Evolutionary conservation across 106 monocot species (phyloP).

Genomic region (Dendrobium catenatum): DNA sequence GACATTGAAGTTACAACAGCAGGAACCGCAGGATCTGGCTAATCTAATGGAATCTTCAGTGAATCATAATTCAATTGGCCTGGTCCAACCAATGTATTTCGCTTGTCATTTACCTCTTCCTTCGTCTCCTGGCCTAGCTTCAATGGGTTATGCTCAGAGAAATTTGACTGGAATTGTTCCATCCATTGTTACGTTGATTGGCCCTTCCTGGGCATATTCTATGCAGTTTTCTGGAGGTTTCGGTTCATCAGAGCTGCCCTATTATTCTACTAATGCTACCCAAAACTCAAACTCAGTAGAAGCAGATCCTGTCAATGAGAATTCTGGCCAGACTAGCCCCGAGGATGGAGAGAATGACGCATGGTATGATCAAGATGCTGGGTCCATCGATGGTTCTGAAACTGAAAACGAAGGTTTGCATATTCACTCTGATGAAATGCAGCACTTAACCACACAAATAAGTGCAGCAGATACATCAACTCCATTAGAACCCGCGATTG

Average conservation of each 20-base stretch:
- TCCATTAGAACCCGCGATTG: constrained; percentile 30
- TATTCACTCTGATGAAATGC: constrained; percentile 30
- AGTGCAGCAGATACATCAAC: background rate
- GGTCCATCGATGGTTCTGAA: constrained; percentile 20
- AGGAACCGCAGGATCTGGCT: constrained; percentile 68
- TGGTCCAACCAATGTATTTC: constrained; percentile 48
- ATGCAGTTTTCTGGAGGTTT: constrained; percentile 53
- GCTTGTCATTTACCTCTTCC: constrained; percentile 12
- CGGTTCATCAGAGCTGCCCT: constrained; percentile 32
- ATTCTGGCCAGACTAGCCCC: constrained; percentile 15
- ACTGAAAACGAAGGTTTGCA: constrained; percentile 24
- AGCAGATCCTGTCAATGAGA: constrained; percentile 29
- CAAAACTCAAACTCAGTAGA: constrained; percentile 37
- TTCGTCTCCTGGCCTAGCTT: constrained; percentile 32
- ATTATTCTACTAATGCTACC: constrained; percentile 24
- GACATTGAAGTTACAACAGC: constrained; percentile 41
- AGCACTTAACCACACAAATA: constrained; percentile 14
- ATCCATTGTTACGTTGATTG: constrained; percentile 31
- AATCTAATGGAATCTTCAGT: constrained; percentile 62
- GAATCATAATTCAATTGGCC: constrained; percentile 40
- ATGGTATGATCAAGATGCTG: constrained; percentile 25
- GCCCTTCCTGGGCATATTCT: constrained; percentile 36
- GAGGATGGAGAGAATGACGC: constrained; percentile 19
- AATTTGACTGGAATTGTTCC: constrained; percentile 39
- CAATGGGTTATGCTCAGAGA: constrained; percentile 37